These are phyloP conservation scores for Elasticomyces elasticus DNA, from an alignment of 495 filamentous ascomycete genomes.

Conservation along the genomic window DNA sequence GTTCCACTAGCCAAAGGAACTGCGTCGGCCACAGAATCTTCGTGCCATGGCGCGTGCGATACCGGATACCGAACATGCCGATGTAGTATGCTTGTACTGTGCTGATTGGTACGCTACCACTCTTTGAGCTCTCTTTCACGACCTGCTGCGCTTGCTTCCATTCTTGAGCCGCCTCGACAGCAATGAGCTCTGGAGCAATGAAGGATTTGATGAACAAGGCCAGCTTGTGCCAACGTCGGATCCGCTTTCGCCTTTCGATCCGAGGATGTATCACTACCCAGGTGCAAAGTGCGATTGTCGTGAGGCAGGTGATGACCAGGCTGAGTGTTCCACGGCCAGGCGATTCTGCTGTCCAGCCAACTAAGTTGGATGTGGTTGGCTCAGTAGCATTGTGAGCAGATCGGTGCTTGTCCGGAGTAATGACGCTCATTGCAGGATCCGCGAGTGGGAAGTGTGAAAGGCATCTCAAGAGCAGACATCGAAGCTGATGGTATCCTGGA, in stretches of 20 bases:
- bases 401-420: too few species aligned
- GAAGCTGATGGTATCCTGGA: too few species aligned
- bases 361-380: too few species aligned
- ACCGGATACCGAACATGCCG: constrained; percentile 34
- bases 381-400: not conserved
- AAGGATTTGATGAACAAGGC: constrained; percentile 30
- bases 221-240: constrained; percentile 26
- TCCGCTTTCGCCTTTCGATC: constrained; percentile 25
- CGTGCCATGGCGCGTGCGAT: constrained; percentile 24
- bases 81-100: constrained; percentile 34
- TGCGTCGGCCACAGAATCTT: constrained; percentile 33
- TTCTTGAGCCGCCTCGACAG: constrained; percentile 35
- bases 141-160: constrained; percentile 30
- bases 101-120: constrained; percentile 22
- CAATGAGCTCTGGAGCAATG: constrained; percentile 33
- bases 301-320: constrained; percentile 29
- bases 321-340: constrained; percentile 29
- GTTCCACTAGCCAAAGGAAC: constrained; percentile 29
- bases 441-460: too few species aligned
- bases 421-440: too few species aligned
- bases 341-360: constrained; percentile 31
- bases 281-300: constrained; percentile 32
- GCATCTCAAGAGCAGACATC: too few species aligned
- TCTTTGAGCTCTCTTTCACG: constrained; percentile 21
- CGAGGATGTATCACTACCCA: constrained; percentile 35